Evolutionary conservation across 495 filamentous ascomycete genomes (phyloP).

Genomic region (Neurospora tetrasperma): DNA sequence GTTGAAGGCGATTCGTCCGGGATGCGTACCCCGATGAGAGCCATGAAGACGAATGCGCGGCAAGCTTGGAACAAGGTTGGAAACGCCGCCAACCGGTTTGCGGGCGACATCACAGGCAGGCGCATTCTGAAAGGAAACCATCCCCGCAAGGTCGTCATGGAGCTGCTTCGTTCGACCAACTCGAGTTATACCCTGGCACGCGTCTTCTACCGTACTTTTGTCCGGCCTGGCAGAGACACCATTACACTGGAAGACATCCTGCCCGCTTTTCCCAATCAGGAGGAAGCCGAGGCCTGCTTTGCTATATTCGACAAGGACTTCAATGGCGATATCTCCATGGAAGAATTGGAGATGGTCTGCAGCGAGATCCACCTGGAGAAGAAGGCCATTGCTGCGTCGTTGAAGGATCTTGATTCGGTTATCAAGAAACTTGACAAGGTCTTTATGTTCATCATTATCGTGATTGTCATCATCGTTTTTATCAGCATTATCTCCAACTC

Average conservation of each 20-base stretch:
- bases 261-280: slow-evolving; percentile 68
- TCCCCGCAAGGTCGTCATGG: slow-evolving; percentile 75
- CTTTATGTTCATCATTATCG: slow-evolving; percentile 71
- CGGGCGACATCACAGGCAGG: slow-evolving; percentile 88
- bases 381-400: slow-evolving; percentile 85
- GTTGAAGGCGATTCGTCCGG: slow-evolving; percentile 38
- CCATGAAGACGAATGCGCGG: slow-evolving; percentile 59
- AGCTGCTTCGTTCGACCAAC: slow-evolving; percentile 58
- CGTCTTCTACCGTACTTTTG: slow-evolving; percentile 86
- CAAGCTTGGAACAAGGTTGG: slow-evolving; percentile 69
- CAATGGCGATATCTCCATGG: slow-evolving; percentile 95
- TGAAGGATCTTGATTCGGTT: slow-evolving; percentile 93
- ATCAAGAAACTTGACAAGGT: slow-evolving; percentile 85
- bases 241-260: slow-evolving; percentile 68
- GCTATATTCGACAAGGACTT: slow-evolving; percentile 92
- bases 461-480: slow-evolving; percentile 76
- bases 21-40: slow-evolving; percentile 58
- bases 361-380: slow-evolving; percentile 92
- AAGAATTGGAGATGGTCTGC: slow-evolving; percentile 86
- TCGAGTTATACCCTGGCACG: slow-evolving; percentile 83
- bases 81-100: slow-evolving; percentile 79
- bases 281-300: slow-evolving; percentile 89
- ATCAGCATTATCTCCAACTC: slow-evolving; percentile 82
- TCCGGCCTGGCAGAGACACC: slow-evolving; percentile 60
- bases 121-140: slow-evolving; percentile 64